Evolutionary conservation across 805 yeast species (phyloP), one percentile per base, ranked within the genome.

Genomic region (Metschnikowia henanensis): DNA sequence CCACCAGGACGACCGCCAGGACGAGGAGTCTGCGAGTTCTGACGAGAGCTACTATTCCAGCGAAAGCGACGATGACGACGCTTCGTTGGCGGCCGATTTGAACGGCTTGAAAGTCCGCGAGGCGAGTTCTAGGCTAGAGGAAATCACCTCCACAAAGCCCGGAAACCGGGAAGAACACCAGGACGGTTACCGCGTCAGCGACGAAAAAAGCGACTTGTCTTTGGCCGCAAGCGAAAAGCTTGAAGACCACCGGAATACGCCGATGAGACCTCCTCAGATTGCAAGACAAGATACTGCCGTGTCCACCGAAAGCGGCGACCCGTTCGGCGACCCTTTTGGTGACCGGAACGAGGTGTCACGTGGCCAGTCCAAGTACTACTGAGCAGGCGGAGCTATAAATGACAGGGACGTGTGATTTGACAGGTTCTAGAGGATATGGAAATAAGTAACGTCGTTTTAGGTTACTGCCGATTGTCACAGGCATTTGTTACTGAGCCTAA

Each of bases 321-420:
- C 75, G 1, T 70, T 70, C 25, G 66, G 65, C 35, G 70, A 69
- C 53, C 75, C 75, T 1, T 70, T 70, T 57, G 74, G 73, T 4
- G 55, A 51, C 37, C 30, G 25, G 15, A 31, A 51, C 15, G 55
- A 38, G 43, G 46, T 48, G 28, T 26, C 38, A 2, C 25, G 31
- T 16, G 34, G 25, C 13, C 26, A 26, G 6, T 43, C 47, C 5
- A 21, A 25, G 17, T 43, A 43, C 36, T 43, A 39, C 25, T 43
- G 17, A 12, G 29, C n/a, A n/a, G n/a, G n/a, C n/a, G n/a, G n/a
- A n/a, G n/a, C n/a, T n/a, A n/a, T n/a, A n/a, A n/a, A n/a, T n/a
- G n/a, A n/a, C n/a, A n/a, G n/a, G n/a, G n/a, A n/a, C n/a, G n/a
- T n/a, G n/a, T n/a, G n/a, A n/a, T n/a, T n/a, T n/a, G n/a, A n/a